Evolutionary conservation across 257 asterid species (phyloP), one percentile per base, ranked within the genome.

Genomic region (Plantago major): DNA sequence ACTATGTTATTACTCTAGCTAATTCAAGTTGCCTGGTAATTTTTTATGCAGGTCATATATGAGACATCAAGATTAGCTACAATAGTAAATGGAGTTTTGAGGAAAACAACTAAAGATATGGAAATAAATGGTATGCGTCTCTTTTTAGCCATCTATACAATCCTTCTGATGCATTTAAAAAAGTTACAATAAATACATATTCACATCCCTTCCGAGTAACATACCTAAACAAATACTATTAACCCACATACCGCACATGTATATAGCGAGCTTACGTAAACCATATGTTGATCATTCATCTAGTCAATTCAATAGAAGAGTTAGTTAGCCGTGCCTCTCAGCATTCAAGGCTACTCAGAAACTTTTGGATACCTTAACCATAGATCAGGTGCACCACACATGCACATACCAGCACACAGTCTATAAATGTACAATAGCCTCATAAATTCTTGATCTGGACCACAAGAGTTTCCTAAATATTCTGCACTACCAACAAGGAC

Each of bases 61-160:
- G 87, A 83, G 74, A 80, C 90, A 46, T 80, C 83, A 64, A 81
- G 90, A 63, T 68, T 83, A 46, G 90, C 90, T 55, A 83, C 90
- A 40, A 80, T 83, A 71, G 90, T 83, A 15, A 83, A 83, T 55
- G 87, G 90, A 38, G 90, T 83, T 42, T 49, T 83, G 76, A 38
- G 87, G 74, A 83, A 83, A 74, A 83, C 90, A 58, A 81, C 87
- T 1, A 60, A 51, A 10, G 90, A 56, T 58, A 83, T 83, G 87
- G 87, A 81, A 69, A 73, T 83, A 70, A 83, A 81, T 53, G 90
- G 90, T 83, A 68, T 11, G 62, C 10, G n/a, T 53, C 30, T 10
- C 37, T 11, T 7, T 22, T 10, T 52, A 52, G 9, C 38, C 14
- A 52, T 5, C 17, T 18, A 10, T 7, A 19, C 13, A 7, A 16